These are phyloP conservation scores for Oryza punctata DNA, from an alignment of 176 grass and related monocot species.

Conservation along the genomic window DNA sequence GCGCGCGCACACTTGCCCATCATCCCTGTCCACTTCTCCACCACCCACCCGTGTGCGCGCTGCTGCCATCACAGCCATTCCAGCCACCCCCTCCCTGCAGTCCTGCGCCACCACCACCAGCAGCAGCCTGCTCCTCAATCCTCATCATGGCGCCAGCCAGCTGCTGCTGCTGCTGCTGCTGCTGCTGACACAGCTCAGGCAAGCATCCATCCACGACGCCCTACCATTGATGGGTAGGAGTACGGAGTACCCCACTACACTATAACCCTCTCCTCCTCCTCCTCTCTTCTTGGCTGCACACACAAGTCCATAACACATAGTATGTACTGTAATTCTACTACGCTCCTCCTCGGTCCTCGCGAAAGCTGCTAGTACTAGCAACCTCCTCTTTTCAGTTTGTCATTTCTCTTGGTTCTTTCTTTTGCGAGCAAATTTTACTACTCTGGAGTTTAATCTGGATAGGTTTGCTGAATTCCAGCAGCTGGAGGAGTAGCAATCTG, in stretches of 20 bases:
- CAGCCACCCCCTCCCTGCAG: too few relatives aligned
- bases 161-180: background rate
- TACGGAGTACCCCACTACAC: background rate
- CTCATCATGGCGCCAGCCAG: background rate
- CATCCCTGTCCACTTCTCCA: constrained; percentile 30
- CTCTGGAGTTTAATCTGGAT: too few relatives aligned
- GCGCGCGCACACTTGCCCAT: background rate
- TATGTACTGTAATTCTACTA: background rate
- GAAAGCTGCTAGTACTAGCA: background rate
- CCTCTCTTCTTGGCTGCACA: background rate
- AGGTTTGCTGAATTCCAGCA: too few relatives aligned
- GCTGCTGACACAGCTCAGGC: constrained; percentile 17
- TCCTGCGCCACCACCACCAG: too few relatives aligned
- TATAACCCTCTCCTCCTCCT: background rate
- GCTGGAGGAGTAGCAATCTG: too few relatives aligned
- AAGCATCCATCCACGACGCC: background rate
- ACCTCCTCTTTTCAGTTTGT: background rate
- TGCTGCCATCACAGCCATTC: background rate
- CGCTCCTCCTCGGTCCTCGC: constrained; percentile 25
- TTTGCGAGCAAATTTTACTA: constrained; percentile 13
- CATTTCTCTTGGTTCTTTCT: background rate
- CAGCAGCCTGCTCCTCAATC: background rate
- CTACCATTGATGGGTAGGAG: constrained; percentile 44
- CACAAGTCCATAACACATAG: background rate
- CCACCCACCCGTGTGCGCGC: constrained; percentile 25